Conservation (phyloP, 176 grass and related monocot species). For the Carex scoparia region DNA sequence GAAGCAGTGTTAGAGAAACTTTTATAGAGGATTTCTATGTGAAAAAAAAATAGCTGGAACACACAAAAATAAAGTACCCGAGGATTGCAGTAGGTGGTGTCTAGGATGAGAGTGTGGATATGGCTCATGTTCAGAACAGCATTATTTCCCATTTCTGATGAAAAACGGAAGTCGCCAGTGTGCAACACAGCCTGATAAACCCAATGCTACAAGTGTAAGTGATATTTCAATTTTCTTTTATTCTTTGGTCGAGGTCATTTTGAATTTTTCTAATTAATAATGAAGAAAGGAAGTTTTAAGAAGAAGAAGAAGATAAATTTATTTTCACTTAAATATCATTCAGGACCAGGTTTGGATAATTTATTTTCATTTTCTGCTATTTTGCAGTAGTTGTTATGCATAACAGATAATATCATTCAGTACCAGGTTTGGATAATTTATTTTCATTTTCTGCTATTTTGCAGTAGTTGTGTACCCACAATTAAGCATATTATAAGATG, state of each 20-base stretch:
- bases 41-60: not conserved
- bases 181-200: conserved; percentile 75
- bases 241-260: not conserved
- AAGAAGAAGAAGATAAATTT: too few relatives aligned
- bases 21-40: not conserved
- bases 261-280: not conserved
- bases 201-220: conserved; percentile 11
- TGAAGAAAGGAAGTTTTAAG: not conserved
- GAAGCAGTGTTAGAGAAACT: not conserved
- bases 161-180: conserved; percentile 89
- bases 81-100: conserved; percentile 90
- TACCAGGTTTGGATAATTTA: not conserved
- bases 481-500: not conserved
- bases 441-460: not conserved
- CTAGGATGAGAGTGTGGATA: conserved; percentile 83
- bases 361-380: not conserved
- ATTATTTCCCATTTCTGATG: conserved; percentile 69
- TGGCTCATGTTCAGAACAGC: conserved; percentile 43
- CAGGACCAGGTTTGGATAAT: not conserved
- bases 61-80: conserved; percentile 40
- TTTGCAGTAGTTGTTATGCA: not conserved
- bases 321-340: not conserved
- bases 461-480: not conserved
- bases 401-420: not conserved
- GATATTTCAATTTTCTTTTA: not conserved